phyloP scores from a whole-genome alignment of 2,329 filamentous ascomycete species.

The Chaetomiaceae sp. region DNA sequence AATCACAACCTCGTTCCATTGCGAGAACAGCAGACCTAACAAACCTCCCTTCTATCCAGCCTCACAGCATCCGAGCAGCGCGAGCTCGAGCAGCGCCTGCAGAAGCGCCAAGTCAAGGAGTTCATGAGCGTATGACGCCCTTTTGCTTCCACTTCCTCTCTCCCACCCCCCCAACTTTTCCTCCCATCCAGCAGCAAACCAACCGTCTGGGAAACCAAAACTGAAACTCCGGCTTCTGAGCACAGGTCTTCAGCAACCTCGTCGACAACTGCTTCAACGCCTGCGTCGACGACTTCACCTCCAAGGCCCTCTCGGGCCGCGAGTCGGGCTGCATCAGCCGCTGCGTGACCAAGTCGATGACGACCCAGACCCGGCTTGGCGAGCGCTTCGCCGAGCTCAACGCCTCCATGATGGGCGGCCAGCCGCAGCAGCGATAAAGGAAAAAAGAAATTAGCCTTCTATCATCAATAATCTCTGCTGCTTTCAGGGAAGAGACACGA shows the following conservation, averaged over 20 bases:
- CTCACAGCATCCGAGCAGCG: slow-evolving; percentile 79
- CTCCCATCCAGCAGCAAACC: not conserved
- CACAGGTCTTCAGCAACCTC: slow-evolving; percentile 58
- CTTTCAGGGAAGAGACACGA: no score
- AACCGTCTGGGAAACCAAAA: not conserved
- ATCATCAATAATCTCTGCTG: no score
- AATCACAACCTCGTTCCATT: not conserved
- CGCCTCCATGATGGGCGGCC: slow-evolving; percentile 52
- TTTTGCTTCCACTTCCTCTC: not conserved
- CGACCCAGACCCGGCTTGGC: slow-evolving; percentile 81
- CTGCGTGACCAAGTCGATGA: slow-evolving; percentile 95
- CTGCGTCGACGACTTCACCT: slow-evolving; percentile 98
- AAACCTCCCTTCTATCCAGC: slow-evolving; percentile 30
- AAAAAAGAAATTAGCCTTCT: no score
- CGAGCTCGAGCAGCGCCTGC: slow-evolving; percentile 90
- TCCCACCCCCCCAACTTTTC: not conserved
- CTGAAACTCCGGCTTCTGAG: no score
- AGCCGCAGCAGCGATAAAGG: slow-evolving; percentile 46
- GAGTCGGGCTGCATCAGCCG: slow-evolving; percentile 90
- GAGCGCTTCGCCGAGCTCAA: slow-evolving; percentile 80
- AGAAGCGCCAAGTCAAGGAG: slow-evolving; percentile 98
- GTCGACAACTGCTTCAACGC: slow-evolving; percentile 91
- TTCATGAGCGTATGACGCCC: slow-evolving; percentile 78
- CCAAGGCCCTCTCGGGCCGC: slow-evolving; percentile 82
- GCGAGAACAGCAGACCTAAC: slow-evolving; percentile 1